Evolutionary conservation across 2,329 filamentous ascomycete genomes (phyloP), one percentile per base, ranked within the genome.

Genomic region (Volutella citrinella): DNA sequence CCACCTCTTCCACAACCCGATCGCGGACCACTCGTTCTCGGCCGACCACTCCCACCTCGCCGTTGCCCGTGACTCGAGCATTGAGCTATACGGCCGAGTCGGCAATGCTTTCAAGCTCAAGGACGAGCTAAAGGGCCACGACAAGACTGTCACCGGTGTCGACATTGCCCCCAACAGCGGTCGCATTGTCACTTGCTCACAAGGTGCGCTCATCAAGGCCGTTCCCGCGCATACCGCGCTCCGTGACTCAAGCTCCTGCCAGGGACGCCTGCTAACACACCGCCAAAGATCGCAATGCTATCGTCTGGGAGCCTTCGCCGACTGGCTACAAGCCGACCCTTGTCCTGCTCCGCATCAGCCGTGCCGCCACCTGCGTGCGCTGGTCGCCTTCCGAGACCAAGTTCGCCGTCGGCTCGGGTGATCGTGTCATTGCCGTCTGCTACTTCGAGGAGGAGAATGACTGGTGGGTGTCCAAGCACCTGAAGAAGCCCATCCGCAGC

Each of bases 391-490:
- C 86, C 15, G 93, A 98, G 73, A 85, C 82, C 61, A 98, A 98
- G 67, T 98, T 98, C 62, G 93, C 93, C 34, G 93, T 97, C 17
- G 93, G 93, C 41, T 96, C 90, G 18, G 93, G 93, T 43, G 93
- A 95, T 52, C 83, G 93, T 45, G 85, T 95, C 47, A 95, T 98
- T 55, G 89, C 93, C 24, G 78, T 97, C 51, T 98, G 93, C 74
- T 97, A 97, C 71, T 98, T 98, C 54, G 93, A 98, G 60, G 87
- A 95, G 62, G 93, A 98, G 66, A 96, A 98, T 66, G 90, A 98
- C 71, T 98, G 93, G 93, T 98, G 93, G 93, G 91, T 98, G 25
- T 96, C 90, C 22, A 98, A 98, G 75, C 93, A 98, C 67, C 69
- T 98, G 58, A 97, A 97, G 80, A 98, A 97, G 77, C 93, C 93